Percentiles rank a stretch among this genome's conserved stretches.
These are phyloP conservation scores for Lachnellula subtilissima DNA, from an alignment of 2,329 filamentous ascomycete species.

Conservation along the genomic window DNA sequence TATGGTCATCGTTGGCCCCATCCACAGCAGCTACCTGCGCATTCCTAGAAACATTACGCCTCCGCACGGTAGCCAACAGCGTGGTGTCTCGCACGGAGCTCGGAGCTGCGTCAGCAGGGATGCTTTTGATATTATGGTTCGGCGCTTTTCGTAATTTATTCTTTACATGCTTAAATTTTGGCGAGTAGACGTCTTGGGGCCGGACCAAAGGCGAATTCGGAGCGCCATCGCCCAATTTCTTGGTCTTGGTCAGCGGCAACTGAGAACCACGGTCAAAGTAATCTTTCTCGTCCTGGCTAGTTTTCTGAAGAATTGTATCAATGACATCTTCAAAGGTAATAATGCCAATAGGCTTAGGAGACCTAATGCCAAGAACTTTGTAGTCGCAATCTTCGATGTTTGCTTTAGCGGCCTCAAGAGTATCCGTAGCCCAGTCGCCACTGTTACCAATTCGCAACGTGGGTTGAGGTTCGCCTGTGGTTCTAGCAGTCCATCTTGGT, in stretches of 20 bases:
- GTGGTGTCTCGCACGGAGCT: background rate
- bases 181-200: background rate
- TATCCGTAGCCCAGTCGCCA: constrained; percentile 15
- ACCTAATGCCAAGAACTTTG: constrained; percentile 14
- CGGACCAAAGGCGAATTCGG: background rate
- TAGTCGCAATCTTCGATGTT: constrained; percentile 5
- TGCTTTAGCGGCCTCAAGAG: constrained; percentile 12
- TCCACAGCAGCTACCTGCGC: constrained; percentile 12
- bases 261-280: constrained; percentile 18
- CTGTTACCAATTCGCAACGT: background rate
- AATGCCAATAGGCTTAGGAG: constrained; percentile 25
- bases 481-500: constrained; percentile 13
- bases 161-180: background rate
- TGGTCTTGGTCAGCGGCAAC: constrained; percentile 16
- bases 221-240: constrained; percentile 16
- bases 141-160: background rate
- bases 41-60: constrained; percentile 17
- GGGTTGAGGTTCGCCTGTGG: constrained; percentile 1
- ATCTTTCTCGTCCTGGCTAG: constrained; percentile 22
- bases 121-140: background rate
- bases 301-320: constrained; percentile 24
- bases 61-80: constrained; percentile 11
- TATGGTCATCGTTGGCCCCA: constrained; percentile 13
- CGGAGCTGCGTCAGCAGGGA: background rate
- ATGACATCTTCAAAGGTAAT: constrained; percentile 28